A percentile compares a stretch with the other conserved stretches of the same genome.
Evolutionary conservation across 2,329 filamentous ascomycete species (phyloP).

Genomic region (Xylariomycetidae sp.): DNA sequence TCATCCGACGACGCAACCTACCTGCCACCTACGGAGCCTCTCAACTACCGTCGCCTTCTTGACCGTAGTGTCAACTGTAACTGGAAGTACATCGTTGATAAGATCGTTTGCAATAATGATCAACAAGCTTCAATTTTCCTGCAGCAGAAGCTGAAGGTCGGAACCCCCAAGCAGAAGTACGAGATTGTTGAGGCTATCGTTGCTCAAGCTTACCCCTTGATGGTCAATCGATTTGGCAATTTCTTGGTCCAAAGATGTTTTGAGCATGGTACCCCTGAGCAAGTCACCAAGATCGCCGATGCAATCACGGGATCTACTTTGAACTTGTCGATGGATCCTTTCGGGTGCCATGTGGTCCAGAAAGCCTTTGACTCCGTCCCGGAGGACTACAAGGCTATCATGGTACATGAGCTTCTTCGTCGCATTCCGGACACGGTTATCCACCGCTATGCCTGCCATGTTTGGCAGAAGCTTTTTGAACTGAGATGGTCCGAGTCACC

Average conservation of each 20-base stretch:
- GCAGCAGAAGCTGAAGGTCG: slow-evolving; percentile 97
- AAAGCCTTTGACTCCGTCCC: slow-evolving; percentile 98
- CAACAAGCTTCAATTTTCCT: slow-evolving; percentile 98
- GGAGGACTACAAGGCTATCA: slow-evolving; percentile 95
- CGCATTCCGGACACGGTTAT: slow-evolving; percentile 97
- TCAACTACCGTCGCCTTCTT: slow-evolving; percentile 92
- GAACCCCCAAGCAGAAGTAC: slow-evolving; percentile 90
- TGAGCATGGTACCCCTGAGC: slow-evolving; percentile 92
- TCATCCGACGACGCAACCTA: slow-evolving; percentile 67
- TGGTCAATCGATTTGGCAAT: slow-evolving; percentile 98
- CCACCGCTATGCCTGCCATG: slow-evolving; percentile 96
- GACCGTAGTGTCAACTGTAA: slow-evolving; percentile 97
- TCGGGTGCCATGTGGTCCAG: slow-evolving; percentile 96
- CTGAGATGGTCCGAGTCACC: slow-evolving; percentile 92
- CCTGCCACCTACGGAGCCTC: slow-evolving; percentile 78
- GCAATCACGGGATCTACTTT: slow-evolving; percentile 92
- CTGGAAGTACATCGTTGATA: slow-evolving; percentile 99
- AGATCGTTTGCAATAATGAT: slow-evolving; percentile 98
- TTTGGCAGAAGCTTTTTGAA: slow-evolving; percentile 99
- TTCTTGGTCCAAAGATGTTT: slow-evolving; percentile 98
- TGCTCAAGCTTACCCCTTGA: slow-evolving; percentile 86
- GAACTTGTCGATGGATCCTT: slow-evolving; percentile 95
- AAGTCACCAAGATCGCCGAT: slow-evolving; percentile 91
- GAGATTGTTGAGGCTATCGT: slow-evolving; percentile 97
- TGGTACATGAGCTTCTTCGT: slow-evolving; percentile 96